A percentile compares a stretch with the other conserved stretches of the same genome.
These are phyloP conservation scores for Exutisphaerella laricina DNA, from an alignment of 2,329 filamentous ascomycete species.

Conservation along the genomic window DNA sequence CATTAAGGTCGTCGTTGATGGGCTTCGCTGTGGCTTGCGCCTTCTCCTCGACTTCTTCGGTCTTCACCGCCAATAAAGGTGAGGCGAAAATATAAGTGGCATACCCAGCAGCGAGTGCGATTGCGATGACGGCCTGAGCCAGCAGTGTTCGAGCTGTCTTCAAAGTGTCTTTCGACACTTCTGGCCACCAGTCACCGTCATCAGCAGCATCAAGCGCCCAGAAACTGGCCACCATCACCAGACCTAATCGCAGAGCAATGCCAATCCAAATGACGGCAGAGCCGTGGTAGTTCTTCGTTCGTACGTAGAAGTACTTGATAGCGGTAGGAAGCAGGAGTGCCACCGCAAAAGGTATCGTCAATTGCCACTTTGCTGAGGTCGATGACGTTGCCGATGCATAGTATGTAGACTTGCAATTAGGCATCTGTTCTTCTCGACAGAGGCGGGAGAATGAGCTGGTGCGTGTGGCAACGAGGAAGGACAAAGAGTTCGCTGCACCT, in stretches of 20 bases:
- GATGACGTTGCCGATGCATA: constrained; percentile 89
- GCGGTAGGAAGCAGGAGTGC: constrained; percentile 66
- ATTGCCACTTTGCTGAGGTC: constrained; percentile 86
- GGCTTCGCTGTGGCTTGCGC: constrained; percentile 23
- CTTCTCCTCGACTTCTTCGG: constrained; percentile 27
- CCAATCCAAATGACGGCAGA: constrained; percentile 81
- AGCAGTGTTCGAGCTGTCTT: constrained; percentile 71
- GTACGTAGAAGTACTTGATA: constrained; percentile 70
- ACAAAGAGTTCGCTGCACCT: constrained; percentile 75
- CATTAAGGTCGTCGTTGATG: constrained; percentile 29
- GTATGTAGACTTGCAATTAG: constrained; percentile 90
- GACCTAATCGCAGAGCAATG: constrained; percentile 67
- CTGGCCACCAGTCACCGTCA: constrained; percentile 72
- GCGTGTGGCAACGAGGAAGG: constrained; percentile 74
- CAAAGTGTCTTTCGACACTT: constrained; percentile 53
- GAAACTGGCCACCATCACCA: constrained; percentile 71
- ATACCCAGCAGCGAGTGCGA: constrained; percentile 77
- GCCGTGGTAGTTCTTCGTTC: constrained; percentile 83
- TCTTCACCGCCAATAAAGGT: constrained; percentile 70
- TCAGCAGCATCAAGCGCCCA: constrained; percentile 89
- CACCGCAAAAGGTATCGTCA: constrained; percentile 70
- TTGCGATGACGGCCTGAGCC: constrained; percentile 72
- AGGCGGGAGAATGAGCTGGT: constrained; percentile 82
- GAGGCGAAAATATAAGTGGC: constrained; percentile 81
- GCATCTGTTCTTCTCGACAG: constrained; percentile 98